Conservation (phyloP, 495 filamentous ascomycete species). For the Aspergillus saccharolyticus region DNA sequence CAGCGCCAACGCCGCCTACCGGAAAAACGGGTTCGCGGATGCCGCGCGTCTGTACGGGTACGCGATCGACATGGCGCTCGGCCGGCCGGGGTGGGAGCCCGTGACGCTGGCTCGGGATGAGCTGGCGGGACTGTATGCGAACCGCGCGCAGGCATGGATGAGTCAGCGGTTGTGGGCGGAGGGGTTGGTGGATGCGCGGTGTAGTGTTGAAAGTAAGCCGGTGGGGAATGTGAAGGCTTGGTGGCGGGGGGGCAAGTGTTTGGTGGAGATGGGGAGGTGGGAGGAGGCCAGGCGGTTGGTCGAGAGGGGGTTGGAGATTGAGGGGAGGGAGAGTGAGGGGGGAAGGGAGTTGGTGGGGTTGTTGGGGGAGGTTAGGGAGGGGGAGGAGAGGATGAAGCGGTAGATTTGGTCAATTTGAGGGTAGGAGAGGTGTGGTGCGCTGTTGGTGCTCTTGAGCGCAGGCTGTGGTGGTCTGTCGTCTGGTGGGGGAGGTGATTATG, state of each 20-base stretch:
- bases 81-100: slow-evolving; percentile 83
- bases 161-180: slow-evolving; percentile 72
- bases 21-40: slow-evolving; percentile 66
- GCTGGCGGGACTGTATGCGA: slow-evolving; percentile 68
- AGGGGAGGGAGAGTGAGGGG: slow-evolving; percentile 61
- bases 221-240: slow-evolving; percentile 88
- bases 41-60: slow-evolving; percentile 77
- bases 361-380: slow-evolving; percentile 62
- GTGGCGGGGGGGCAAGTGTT: slow-evolving; percentile 77
- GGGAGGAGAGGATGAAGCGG: slow-evolving; percentile 25
- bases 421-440: not conserved
- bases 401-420: not conserved
- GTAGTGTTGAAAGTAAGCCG: slow-evolving; percentile 83
- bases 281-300: slow-evolving; percentile 78
- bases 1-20: slow-evolving; percentile 73
- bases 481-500: too few species aligned
- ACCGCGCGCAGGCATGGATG: slow-evolving; percentile 90
- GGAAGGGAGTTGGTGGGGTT: slow-evolving; percentile 59
- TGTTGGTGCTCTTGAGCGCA: not conserved
- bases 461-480: too few species aligned
- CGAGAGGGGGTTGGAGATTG: slow-evolving; percentile 70
- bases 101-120: slow-evolving; percentile 76
- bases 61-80: slow-evolving; percentile 81
- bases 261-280: slow-evolving; percentile 85
- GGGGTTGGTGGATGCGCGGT: slow-evolving; percentile 76